Conservation (phyloP, 2,329 filamentous ascomycete species). For the Trichophyton verrucosum region DNA sequence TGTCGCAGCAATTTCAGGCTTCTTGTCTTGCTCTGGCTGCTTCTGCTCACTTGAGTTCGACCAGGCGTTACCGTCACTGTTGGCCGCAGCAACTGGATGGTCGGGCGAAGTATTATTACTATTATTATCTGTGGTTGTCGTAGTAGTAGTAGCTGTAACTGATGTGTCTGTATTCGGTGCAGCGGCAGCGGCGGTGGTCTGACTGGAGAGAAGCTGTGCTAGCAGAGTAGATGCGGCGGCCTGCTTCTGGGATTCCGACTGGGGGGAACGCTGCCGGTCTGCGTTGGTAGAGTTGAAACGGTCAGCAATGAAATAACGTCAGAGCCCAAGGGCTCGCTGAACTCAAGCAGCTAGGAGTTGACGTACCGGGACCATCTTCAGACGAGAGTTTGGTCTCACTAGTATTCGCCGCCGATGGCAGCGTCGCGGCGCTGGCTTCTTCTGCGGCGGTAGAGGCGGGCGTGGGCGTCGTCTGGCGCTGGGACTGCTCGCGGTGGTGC, state of each 20-base stretch:
- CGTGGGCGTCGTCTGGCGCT: neutral
- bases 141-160: too few relatives aligned
- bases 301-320: neutral
- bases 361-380: neutral
- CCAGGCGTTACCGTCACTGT: neutral
- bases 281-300: neutral
- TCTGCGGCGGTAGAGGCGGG: neutral
- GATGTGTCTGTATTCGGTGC: neutral
- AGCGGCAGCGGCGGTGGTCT: slow-evolving; percentile 6
- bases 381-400: neutral
- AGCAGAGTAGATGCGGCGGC: slow-evolving; percentile 31
- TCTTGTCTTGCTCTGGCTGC: too few relatives aligned
- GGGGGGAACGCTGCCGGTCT: neutral
- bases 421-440: neutral
- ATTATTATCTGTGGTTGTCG: too few relatives aligned
- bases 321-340: neutral
- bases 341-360: neutral
- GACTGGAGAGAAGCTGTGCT: slow-evolving; percentile 30
- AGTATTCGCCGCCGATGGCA: neutral
- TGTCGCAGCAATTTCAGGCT: too few relatives aligned
- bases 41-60: neutral
- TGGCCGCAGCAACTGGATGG: neutral
- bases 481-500: neutral
- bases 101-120: neutral
- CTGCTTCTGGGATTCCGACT: slow-evolving; percentile 25